Evolutionary conservation across 2,329 filamentous ascomycete genomes (phyloP), one percentile per base, ranked within the genome.

Genomic region (Penicillium sp.): DNA sequence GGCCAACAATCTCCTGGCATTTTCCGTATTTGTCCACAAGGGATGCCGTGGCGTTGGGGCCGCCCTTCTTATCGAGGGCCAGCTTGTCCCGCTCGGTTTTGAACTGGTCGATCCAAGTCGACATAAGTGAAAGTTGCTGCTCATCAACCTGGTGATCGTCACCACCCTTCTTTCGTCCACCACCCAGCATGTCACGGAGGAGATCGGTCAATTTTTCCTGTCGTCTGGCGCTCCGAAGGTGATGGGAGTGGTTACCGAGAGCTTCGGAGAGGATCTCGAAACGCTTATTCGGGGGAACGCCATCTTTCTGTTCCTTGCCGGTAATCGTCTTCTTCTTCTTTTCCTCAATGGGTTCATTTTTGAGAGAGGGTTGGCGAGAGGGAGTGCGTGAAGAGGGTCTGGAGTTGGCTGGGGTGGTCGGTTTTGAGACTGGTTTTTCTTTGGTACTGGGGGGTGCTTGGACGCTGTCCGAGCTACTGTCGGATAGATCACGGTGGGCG

Each of bases 1-100:
- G 90, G 20, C 94, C 94, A 23, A 99, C 91, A 31, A 99, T 87
- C 73, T 99, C 94, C 71, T 97, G 93, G 71, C 94, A 97, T 77
- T 97, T 97, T 66, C 94, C 94, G 72, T 99, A 99, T 73, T 97
- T 97, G 70, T 97, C 91, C 1, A 94, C 90, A 47, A 99, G 80
- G 0, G 92, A 92, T 20, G 85, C 86, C 15, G 89, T 88, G 18
- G 88, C 82, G 68, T 88, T 89, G 6, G 88, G 84, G 0, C 88
- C 88, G 23, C 85, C 85, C 72, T 88, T 94, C 77, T 88, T 91
- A 66, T 96, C 90, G 37, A 83, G 77, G 1, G 87, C 86, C 50
- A 86, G 73, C 70, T 82, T 85, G 57, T 95, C 91, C 72, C 91
- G 92, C 73, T 97, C 92, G 63, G 85, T 89, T 72, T 92, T 90